phyloP scores from a whole-genome alignment of 192 early-diverging fungal genomes.

The Phycomyces blakesleeanus region DNA sequence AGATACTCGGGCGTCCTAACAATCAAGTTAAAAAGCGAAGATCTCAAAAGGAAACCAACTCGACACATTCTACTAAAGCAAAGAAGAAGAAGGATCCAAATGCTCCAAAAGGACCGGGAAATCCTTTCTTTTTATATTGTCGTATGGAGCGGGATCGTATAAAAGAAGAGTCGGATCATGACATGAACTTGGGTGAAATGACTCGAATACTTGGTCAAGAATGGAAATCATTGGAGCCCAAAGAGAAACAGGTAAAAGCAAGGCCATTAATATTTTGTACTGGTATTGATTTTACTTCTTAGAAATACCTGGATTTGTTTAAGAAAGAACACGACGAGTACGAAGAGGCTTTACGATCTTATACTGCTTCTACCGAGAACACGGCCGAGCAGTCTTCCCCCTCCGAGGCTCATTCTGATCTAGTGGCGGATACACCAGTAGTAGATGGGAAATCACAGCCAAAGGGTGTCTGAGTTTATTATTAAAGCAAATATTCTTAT shows the following conservation, averaged over 20 bases:
- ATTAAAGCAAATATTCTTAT: too few species aligned
- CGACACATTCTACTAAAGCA: constrained; percentile 7
- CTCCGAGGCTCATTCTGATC: not conserved
- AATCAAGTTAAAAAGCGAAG: not conserved
- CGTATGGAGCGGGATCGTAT: constrained; percentile 40
- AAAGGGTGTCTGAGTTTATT: too few species aligned
- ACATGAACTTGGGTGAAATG: constrained; percentile 36
- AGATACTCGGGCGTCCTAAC: not conserved
- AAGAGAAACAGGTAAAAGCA: constrained; percentile 37
- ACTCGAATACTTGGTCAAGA: constrained; percentile 38
- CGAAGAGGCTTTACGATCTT: constrained; percentile 32
- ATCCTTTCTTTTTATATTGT: constrained; percentile 42
- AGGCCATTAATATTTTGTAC: not conserved
- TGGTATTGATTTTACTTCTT: not conserved
- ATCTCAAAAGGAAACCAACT: not conserved
- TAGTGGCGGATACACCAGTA: not conserved
- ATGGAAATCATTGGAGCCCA: constrained; percentile 37
- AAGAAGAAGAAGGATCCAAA: constrained; percentile 41
- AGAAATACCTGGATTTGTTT: constrained; percentile 32
- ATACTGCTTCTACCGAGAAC: constrained; percentile 9
- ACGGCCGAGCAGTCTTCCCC: not conserved
- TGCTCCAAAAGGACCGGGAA: constrained; percentile 44
- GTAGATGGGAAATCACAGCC: not conserved
- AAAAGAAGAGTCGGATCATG: constrained; percentile 34
- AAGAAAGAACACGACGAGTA: constrained; percentile 33